Evolutionary conservation across 2,329 filamentous ascomycete genomes (phyloP).

Genomic region (Dactylellina parvicollis): DNA sequence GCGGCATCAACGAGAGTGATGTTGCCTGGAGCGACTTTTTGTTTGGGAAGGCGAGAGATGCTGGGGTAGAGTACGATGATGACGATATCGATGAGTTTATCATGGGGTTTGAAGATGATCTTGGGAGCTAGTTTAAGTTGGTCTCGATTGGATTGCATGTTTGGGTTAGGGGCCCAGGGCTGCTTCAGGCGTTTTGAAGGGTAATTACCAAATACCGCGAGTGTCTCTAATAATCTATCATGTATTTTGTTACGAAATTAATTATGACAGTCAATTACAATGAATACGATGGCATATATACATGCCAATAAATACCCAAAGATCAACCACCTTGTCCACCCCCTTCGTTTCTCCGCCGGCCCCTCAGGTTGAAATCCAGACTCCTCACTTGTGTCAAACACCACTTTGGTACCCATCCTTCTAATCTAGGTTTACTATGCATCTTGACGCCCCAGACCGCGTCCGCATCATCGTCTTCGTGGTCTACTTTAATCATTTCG

Average conservation of each 20-base stretch:
- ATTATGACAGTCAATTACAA: no score
- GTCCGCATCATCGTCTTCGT: slow-evolving; percentile 37
- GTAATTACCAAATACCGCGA: no score
- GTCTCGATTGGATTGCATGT: neutral
- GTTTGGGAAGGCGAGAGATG: slow-evolving; percentile 10
- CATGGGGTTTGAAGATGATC: slow-evolving; percentile 15
- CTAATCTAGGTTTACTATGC: slow-evolving; percentile 27
- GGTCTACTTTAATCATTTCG: slow-evolving; percentile 51
- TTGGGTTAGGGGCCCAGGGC: neutral
- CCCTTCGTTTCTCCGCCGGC: slow-evolving; percentile 4
- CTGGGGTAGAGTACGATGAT: slow-evolving; percentile 46
- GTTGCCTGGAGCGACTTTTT: slow-evolving; percentile 30
- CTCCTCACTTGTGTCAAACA: slow-evolving; percentile 41
- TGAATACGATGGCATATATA: no score
- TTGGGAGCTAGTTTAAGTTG: no score
- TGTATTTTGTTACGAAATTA: no score
- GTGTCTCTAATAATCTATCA: no score
- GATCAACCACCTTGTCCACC: neutral
- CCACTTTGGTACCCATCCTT: slow-evolving; percentile 51
- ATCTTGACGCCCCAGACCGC: slow-evolving; percentile 42
- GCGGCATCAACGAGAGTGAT: slow-evolving; percentile 9
- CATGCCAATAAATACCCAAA: no score
- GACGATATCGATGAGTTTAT: slow-evolving; percentile 49
- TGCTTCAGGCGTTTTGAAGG: no score
- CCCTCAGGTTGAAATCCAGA: slow-evolving; percentile 45